Evolutionary conservation across 2,329 filamentous ascomycete genomes (phyloP), one percentile per base, ranked within the genome.

Genomic region (Neofusicoccum kwambonambiense): DNA sequence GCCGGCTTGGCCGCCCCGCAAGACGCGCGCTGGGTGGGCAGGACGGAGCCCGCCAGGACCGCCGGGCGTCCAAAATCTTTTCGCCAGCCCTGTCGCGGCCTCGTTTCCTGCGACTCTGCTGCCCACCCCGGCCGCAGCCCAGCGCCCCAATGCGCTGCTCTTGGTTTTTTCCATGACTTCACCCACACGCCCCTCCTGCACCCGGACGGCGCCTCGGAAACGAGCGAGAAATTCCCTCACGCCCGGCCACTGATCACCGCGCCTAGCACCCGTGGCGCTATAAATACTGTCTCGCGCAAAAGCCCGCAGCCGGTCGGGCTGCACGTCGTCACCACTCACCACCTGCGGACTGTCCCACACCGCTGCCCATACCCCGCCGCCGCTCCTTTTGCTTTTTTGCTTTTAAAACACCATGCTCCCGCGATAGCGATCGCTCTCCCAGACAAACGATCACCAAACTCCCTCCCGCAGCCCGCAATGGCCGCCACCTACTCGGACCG

Each of bases 361-460:
- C 61, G 41, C 27, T 15, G 49, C 49, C 61, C 49, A 34, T 22
- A 42, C 49, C 47, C 31, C 61, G n/a, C 61, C 41, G 41, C 57
- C 19, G 57, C 49, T 54, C 15, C 17, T 47, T 47, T n/a, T 56
- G 39, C 39, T 17, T 44, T 54, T 45, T 62, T 22, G 41, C 22
- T 22, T 35, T 56, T 54, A 52, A 60, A 58, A 54, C 68, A 70
- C 67, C 39, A 77, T 77, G 74, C 74, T 77, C 45, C 71, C 68
- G 37, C 73, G 73, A 74, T 76, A 76, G 68, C 70, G 11, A 42
- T 58, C 44, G 54, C 42, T 50, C 49, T 39, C 49, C 37, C 19
- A 51, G 22, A 34, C 11, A 19, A 41, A 49, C 42, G 9, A 12
- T 3, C 13, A 19, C 19, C 63, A 5, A 15, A 41, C 22, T 22